These are phyloP conservation scores for Metarhizium brunneum DNA, from an alignment of 2,329 filamentous ascomycete genomes.

Conservation along the genomic window DNA sequence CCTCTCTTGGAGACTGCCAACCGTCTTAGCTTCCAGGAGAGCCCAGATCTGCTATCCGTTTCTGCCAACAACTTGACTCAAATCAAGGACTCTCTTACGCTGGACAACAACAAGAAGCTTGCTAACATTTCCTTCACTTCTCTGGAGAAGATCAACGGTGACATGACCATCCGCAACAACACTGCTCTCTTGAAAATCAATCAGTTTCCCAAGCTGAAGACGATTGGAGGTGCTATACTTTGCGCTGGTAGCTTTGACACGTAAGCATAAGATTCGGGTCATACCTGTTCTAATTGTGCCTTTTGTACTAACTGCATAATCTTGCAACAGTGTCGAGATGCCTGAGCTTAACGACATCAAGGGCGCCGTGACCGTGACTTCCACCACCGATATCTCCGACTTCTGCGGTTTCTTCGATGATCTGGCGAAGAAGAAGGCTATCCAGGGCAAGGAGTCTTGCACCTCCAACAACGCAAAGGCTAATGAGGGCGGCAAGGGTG, in stretches of 20 bases:
- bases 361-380: conserved; percentile 63
- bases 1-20: conserved; percentile 60
- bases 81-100: conserved; percentile 47
- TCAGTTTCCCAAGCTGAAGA: conserved; percentile 59
- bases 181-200: conserved; percentile 56
- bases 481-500: conserved; percentile 34
- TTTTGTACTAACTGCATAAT: conserved; percentile 1
- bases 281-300: not conserved
- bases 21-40: conserved; percentile 76
- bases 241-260: conserved; percentile 75
- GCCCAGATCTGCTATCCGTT: conserved; percentile 59
- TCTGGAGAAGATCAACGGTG: conserved; percentile 63
- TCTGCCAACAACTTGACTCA: conserved; percentile 50
- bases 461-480: conserved; percentile 40
- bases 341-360: conserved; percentile 57
- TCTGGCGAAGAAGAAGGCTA: conserved; percentile 26
- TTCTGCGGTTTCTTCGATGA: conserved; percentile 46
- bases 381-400: conserved; percentile 49
- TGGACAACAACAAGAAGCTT: conserved; percentile 53
- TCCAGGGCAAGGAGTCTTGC: conserved; percentile 38
- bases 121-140: conserved; percentile 67
- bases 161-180: conserved; percentile 87
- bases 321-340: conserved; percentile 53
- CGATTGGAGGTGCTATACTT: conserved; percentile 67
- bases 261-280: conserved; percentile 43